These are phyloP conservation scores for Pichia sp. DNA, from an alignment of 1,139 yeast genomes.

Conservation along the genomic window DNA sequence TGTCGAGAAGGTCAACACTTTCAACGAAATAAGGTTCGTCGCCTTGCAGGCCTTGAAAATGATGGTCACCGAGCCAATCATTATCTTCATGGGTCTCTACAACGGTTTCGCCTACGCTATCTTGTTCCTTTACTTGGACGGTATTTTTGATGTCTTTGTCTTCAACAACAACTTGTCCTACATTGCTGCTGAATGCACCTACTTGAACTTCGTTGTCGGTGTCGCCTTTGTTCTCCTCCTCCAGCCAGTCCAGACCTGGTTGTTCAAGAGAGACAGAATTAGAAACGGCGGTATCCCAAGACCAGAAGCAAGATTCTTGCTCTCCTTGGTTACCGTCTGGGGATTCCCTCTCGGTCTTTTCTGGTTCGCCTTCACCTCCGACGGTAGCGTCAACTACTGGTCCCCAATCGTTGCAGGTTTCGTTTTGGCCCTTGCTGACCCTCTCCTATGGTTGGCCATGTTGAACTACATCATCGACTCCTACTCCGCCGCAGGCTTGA, in stretches of 20 bases:
- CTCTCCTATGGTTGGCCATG: slow-evolving; percentile 47
- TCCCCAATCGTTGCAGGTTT: slow-evolving; percentile 34
- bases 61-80: slow-evolving; percentile 33
- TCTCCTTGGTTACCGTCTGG: slow-evolving; percentile 33
- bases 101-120: slow-evolving; percentile 34
- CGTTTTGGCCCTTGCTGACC: slow-evolving; percentile 44
- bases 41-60: slow-evolving; percentile 31
- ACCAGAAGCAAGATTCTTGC: slow-evolving; percentile 38
- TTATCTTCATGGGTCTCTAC: slow-evolving; percentile 31
- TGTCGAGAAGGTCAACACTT: slow-evolving; percentile 24
- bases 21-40: slow-evolving; percentile 29
- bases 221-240: slow-evolving; percentile 27
- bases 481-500: slow-evolving; percentile 39
- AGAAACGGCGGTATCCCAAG: slow-evolving; percentile 42
- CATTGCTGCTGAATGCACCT: slow-evolving; percentile 32
- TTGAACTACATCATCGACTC: slow-evolving; percentile 47
- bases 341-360: slow-evolving; percentile 33
- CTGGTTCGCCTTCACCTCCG: slow-evolving; percentile 33
- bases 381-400: slow-evolving; percentile 32
- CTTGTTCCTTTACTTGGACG: slow-evolving; percentile 35
- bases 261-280: slow-evolving; percentile 34
- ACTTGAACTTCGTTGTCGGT: slow-evolving; percentile 33
- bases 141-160: slow-evolving; percentile 33
- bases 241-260: slow-evolving; percentile 31
- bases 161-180: slow-evolving; percentile 29